Evolutionary conservation across 176 grass and related monocot genomes (phyloP), one percentile per base, ranked within the genome.

Genomic region (Carex scoparia): DNA sequence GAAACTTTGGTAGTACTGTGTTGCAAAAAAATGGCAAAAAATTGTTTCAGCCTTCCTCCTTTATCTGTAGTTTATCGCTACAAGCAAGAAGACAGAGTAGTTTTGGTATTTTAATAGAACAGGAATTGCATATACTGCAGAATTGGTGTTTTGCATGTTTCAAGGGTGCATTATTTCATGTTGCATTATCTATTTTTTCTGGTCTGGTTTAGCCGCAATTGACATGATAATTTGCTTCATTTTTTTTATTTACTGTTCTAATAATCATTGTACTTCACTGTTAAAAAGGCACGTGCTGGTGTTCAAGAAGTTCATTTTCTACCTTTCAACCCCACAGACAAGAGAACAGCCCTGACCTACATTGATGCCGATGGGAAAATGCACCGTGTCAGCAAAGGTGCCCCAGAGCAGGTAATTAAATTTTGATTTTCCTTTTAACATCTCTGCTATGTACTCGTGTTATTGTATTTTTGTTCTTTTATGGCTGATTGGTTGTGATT

Each of bases 351-450:
- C 58, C 86, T 97, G 79, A 94, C 94, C 71, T 97, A 97, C 79
- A 77, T 94, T 5, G 94, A 97, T 69, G 74, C 28, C 35, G 86
- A 77, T 10, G 94, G 94, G 35, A 92, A 81, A 86, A 94, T 94
- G 91, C 90, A 94, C 81, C 94, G 94, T 70, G 94, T 92, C 65
- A 97, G 94, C 91, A 97, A 97, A 82, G 94, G 94, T 84, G 94
- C 94, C 77, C 94, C 94, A 69, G 94, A 97, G 83, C 94, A 97
- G 94, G 94, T 94, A 13, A 12, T 55, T 77, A 92, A 14, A 40
- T 57, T 87, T 81, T 81, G 37, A 82, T 10, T 64, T 10, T 51
- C 30, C 60, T 42, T n/a, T 44, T 80, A 7, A 15, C 32, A 13
- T 60, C 44, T 46, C 14, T 18, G 37, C 33, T 16, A 44, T 58